Evolutionary conservation across 2,329 filamentous ascomycete species (phyloP).

Genomic region (Colletotrichum endophyticum): DNA sequence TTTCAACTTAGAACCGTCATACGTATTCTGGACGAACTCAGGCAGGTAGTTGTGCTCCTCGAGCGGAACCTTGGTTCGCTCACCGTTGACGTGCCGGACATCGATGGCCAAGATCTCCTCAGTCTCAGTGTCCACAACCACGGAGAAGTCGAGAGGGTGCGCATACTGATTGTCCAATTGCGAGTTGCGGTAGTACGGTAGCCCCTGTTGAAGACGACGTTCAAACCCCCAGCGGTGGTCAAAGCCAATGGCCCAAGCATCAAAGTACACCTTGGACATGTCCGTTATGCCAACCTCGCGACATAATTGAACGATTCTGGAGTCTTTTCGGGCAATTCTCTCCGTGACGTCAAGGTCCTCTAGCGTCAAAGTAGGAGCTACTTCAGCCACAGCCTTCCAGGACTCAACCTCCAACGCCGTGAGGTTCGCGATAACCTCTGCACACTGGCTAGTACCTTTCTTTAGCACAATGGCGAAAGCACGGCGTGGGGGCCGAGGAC

Average conservation of each 20-base stretch:
- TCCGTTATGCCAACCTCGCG: conserved; percentile 76
- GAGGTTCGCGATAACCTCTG: conserved; percentile 58
- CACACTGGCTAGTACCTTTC: conserved; percentile 30
- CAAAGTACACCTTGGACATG: conserved; percentile 85
- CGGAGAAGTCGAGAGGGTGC: conserved; percentile 47
- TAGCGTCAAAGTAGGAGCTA: conserved; percentile 69
- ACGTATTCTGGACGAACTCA: conserved; percentile 55
- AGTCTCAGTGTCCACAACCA: conserved; percentile 51
- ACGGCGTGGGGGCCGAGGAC: conserved; percentile 53
- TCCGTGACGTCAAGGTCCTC: conserved; percentile 82
- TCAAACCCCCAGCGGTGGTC: conserved; percentile 78
- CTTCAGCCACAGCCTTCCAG: conserved; percentile 50
- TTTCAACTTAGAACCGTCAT: conserved; percentile 61
- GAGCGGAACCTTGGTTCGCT: conserved; percentile 48
- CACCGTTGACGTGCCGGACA: conserved; percentile 24
- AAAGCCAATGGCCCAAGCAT: conserved; percentile 85
- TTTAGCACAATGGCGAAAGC: conserved; percentile 55
- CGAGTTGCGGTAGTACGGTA: conserved; percentile 81
- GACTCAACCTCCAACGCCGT: conserved; percentile 42
- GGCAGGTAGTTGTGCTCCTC: conserved; percentile 38
- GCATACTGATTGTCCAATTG: conserved; percentile 58
- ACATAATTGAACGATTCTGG: conserved; percentile 79
- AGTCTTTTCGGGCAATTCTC: conserved; percentile 68
- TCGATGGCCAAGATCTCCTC: conserved; percentile 52
- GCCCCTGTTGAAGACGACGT: conserved; percentile 77